A percentile compares a stretch with the other conserved stretches of the same genome.
Conservation (phyloP, 2,329 filamentous ascomycete species). For the Chrysoporthe puriensis region DNA sequence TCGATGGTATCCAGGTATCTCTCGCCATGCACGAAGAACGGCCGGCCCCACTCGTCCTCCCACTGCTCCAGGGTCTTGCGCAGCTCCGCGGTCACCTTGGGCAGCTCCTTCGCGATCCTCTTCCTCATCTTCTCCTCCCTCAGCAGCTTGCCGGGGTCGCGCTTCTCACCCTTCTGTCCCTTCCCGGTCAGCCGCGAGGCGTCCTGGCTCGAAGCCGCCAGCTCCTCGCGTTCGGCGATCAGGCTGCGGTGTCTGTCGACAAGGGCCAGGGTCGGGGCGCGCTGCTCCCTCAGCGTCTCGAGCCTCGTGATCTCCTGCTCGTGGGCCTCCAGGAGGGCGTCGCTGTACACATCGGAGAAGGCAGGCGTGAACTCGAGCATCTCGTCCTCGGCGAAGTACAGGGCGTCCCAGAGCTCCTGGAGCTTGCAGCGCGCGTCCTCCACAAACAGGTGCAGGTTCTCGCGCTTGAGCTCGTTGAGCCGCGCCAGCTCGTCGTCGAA, state of each 20-base stretch:
- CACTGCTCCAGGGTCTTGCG: constrained; percentile 79
- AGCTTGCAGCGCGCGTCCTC: constrained; percentile 90
- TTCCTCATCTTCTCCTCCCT: constrained; percentile 99
- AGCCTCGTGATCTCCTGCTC: constrained; percentile 87
- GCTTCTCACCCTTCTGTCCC: constrained; percentile 89
- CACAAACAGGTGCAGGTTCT: constrained; percentile 94
- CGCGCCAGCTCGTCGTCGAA: constrained; percentile 88
- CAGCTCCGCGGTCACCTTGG: constrained; percentile 86
- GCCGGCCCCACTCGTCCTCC: constrained; percentile 92
- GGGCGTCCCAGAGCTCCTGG: constrained; percentile 90
- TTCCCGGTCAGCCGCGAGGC: constrained; percentile 90
- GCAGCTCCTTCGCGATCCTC: constrained; percentile 92
- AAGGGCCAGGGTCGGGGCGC: constrained; percentile 78
- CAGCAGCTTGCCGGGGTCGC: constrained; percentile 90
- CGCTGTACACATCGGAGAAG: constrained; percentile 96
- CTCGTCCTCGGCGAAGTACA: constrained; percentile 97
- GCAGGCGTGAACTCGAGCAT: constrained; percentile 98
- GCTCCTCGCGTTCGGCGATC: constrained; percentile 82
- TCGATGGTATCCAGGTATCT: constrained; percentile 88
- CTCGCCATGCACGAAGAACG: constrained; percentile 91
- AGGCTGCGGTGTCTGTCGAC: constrained; percentile 84
- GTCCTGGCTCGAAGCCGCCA: constrained; percentile 90
- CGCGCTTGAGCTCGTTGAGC: constrained; percentile 88
- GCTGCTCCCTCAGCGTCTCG: constrained; percentile 82
- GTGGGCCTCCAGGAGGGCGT: constrained; percentile 91